Evolutionary conservation across 768 basidiomycete species (phyloP).

Genomic region (Psilocybe sp.): DNA sequence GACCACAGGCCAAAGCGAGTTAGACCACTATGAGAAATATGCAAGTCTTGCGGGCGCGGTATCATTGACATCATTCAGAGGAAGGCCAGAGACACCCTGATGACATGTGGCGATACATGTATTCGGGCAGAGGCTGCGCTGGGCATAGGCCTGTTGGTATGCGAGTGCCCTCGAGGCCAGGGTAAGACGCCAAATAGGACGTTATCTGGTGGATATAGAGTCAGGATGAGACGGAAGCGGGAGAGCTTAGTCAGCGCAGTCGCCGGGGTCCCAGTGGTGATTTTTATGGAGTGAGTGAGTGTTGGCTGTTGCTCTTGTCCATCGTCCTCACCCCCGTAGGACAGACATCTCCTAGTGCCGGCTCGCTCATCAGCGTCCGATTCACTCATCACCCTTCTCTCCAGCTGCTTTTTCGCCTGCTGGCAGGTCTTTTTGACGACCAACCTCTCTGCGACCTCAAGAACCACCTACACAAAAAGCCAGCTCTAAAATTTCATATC

Average conservation of each 20-base stretch:
- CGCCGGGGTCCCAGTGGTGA: slow-evolving; percentile 22
- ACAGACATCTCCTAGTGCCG: slow-evolving; percentile 32
- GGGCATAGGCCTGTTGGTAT: not conserved
- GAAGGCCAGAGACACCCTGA: no score
- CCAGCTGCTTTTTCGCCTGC: slow-evolving; percentile 75
- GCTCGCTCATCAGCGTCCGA: slow-evolving; percentile 47
- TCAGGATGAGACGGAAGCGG: not conserved
- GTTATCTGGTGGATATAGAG: not conserved
- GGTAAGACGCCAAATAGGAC: not conserved
- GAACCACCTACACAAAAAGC: slow-evolving; percentile 43
- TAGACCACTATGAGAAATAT: no score
- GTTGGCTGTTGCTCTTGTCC: slow-evolving; percentile 33
- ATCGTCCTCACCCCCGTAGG: slow-evolving; percentile 35
- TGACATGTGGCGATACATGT: no score
- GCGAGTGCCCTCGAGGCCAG: not conserved
- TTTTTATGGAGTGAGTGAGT: slow-evolving; percentile 19
- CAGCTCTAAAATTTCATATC: slow-evolving; percentile 38
- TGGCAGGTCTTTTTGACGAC: slow-evolving; percentile 91
- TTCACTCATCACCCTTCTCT: slow-evolving; percentile 38
- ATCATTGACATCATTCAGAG: no score
- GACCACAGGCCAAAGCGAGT: no score
- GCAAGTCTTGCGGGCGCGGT: no score
- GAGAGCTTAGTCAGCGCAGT: slow-evolving; percentile 14
- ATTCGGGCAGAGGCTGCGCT: not conserved
- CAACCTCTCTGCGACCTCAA: slow-evolving; percentile 64